Conservation (phyloP, 495 filamentous ascomycete species). For the Glarea lozoyensis region DNA sequence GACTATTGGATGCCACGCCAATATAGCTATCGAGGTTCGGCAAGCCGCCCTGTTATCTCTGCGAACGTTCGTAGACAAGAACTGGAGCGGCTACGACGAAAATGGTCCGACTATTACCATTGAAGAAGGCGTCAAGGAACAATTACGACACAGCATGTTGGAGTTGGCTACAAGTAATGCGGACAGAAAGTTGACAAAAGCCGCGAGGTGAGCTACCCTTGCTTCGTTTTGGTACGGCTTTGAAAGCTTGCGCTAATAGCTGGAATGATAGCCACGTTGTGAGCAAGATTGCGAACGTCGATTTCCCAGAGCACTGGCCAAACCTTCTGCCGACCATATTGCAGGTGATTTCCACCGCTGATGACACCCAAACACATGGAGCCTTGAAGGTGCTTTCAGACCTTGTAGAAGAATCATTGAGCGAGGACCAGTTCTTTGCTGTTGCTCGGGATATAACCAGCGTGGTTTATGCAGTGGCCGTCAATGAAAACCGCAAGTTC, state of each 20-base stretch:
- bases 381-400: slow-evolving; percentile 81
- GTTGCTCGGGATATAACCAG: slow-evolving; percentile 77
- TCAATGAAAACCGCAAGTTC: slow-evolving; percentile 61
- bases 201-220: slow-evolving; percentile 49
- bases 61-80: slow-evolving; percentile 67
- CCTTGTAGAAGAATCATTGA: slow-evolving; percentile 85
- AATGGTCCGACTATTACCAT: slow-evolving; percentile 54
- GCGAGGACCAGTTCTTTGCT: slow-evolving; percentile 87
- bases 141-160: slow-evolving; percentile 60
- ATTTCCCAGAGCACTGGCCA: slow-evolving; percentile 93
- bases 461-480: slow-evolving; percentile 71
- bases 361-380: slow-evolving; percentile 73
- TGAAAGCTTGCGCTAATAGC: slow-evolving; percentile 10
- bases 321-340: slow-evolving; percentile 73
- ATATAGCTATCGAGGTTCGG: slow-evolving; percentile 61
- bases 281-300: slow-evolving; percentile 86
- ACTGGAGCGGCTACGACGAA: slow-evolving; percentile 54
- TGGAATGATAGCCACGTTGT: slow-evolving; percentile 58
- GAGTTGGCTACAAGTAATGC: slow-evolving; percentile 70
- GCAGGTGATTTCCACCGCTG: slow-evolving; percentile 61
- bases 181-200: slow-evolving; percentile 76
- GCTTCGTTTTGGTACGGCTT: not conserved
- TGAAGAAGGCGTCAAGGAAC: slow-evolving; percentile 59
- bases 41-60: slow-evolving; percentile 77
- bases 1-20: slow-evolving; percentile 66